Conservation (phyloP, 306 rosid genomes). For the Hylodesmum podocarpum region DNA sequence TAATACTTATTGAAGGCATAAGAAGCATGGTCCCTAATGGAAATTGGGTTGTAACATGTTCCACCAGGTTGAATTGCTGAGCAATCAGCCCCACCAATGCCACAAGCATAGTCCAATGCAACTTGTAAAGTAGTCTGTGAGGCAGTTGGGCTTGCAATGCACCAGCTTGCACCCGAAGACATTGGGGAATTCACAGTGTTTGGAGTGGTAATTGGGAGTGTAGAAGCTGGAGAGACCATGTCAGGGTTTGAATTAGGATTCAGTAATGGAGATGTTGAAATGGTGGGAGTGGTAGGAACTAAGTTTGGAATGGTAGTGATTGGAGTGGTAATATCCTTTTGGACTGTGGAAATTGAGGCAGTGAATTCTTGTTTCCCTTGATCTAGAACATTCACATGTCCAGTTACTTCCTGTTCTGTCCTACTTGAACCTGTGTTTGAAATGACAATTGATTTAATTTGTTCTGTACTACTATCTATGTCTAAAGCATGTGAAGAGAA, state of each 20-base stretch:
- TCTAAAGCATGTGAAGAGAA: slow-evolving; percentile 39
- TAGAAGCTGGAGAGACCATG: slow-evolving; percentile 51
- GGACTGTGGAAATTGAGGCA: slow-evolving; percentile 39
- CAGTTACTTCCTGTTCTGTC: slow-evolving; percentile 40
- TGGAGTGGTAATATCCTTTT: slow-evolving; percentile 78
- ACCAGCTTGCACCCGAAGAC: slow-evolving; percentile 64
- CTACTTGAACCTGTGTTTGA: slow-evolving; percentile 55
- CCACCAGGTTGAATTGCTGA: slow-evolving; percentile 67
- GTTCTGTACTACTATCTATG: neutral
- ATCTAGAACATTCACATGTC: slow-evolving; percentile 39
- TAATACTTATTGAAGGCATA: slow-evolving; percentile 75
- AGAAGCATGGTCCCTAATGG: slow-evolving; percentile 68
- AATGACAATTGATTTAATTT: slow-evolving; percentile 40
- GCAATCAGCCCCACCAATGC: slow-evolving; percentile 72
- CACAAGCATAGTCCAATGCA: slow-evolving; percentile 91
- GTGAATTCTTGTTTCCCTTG: slow-evolving; percentile 36
- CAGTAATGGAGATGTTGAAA: slow-evolving; percentile 49
- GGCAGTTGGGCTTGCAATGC: slow-evolving; percentile 69
- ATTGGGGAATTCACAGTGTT: slow-evolving; percentile 39
- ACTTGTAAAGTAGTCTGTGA: slow-evolving; percentile 59
- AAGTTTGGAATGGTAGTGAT: slow-evolving; percentile 71
- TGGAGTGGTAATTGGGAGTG: slow-evolving; percentile 50
- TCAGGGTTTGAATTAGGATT: slow-evolving; percentile 70
- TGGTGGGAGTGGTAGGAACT: slow-evolving; percentile 46
- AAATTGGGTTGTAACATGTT: slow-evolving; percentile 64